These are phyloP conservation scores for Metarhizium sp. DNA, from an alignment of 2,329 filamentous ascomycete genomes.

Conservation along the genomic window DNA sequence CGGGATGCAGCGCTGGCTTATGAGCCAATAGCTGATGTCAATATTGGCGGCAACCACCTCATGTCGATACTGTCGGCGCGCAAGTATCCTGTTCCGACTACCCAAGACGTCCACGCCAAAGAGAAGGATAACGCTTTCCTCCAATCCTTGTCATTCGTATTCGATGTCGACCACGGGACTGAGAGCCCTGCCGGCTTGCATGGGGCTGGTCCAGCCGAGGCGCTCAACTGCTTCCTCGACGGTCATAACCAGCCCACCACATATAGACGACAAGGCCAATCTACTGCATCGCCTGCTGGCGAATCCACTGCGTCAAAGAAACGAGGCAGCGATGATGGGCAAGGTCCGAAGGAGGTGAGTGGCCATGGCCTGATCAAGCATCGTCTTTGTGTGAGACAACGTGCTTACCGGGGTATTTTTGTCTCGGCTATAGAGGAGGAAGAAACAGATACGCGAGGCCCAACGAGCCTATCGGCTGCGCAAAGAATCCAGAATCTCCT, in stretches of 20 bases:
- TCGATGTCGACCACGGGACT: not conserved
- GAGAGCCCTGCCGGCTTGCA: too few relatives aligned
- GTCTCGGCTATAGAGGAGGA: conserved; percentile 44
- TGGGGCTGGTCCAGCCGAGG: not conserved
- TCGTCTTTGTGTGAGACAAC: not conserved
- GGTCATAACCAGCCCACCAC: not conserved
- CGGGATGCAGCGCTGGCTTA: too few relatives aligned
- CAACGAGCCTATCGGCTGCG: conserved; percentile 71
- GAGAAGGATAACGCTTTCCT: not conserved
- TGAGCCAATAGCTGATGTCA: not conserved
- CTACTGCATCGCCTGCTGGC: not conserved
- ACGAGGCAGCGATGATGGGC: not conserved
- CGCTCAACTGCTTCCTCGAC: not conserved
- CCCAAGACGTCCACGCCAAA: not conserved
- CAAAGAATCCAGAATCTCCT: conserved; percentile 67
- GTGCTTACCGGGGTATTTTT: not conserved
- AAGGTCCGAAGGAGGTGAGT: conserved; percentile 6
- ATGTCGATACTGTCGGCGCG: conserved; percentile 4
- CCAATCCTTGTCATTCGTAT: not conserved
- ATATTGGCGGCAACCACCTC: conserved; percentile 13
- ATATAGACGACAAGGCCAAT: not conserved
- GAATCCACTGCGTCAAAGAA: not conserved
- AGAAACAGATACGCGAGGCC: conserved; percentile 72
- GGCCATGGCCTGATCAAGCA: not conserved
- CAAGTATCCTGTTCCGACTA: not conserved